Evolutionary conservation across 2,329 filamentous ascomycete genomes (phyloP).

Genomic region (Thielaviopsis populi): DNA sequence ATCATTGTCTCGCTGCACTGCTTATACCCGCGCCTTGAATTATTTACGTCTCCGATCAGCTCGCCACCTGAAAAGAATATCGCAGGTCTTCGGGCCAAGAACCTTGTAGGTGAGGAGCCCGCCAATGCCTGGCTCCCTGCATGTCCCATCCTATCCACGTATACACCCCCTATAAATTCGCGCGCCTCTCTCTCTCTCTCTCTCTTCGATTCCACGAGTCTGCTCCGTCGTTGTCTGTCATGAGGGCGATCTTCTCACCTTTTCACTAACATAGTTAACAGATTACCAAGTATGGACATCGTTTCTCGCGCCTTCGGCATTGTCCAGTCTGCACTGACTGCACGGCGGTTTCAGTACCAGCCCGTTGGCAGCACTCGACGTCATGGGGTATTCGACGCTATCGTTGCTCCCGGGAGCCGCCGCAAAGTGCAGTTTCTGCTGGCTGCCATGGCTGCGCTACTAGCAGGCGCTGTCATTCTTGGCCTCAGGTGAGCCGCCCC

Average conservation of each 20-base stretch:
- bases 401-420: conserved; percentile 9
- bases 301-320: conserved; percentile 3
- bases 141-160: background rate
- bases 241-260: background rate
- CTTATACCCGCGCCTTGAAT: background rate
- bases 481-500: conserved; percentile 12
- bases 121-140: background rate
- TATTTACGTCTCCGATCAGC: background rate
- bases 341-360: conserved; percentile 12
- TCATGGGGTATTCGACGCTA: background rate
- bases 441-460: conserved; percentile 2
- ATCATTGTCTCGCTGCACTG: background rate
- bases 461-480: conserved; percentile 5
- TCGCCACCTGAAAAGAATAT: background rate
- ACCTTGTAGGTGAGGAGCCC: background rate
- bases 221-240: background rate
- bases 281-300: conserved; percentile 11
- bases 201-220: background rate
- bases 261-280: background rate
- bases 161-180: background rate
- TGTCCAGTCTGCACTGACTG: conserved; percentile 8
- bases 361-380: background rate
- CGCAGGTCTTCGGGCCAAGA: background rate
- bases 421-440: conserved; percentile 7
- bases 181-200: background rate